Percentiles rank a stretch among this genome's conserved stretches.
Evolutionary conservation across 2,329 filamentous ascomycete species (phyloP).

Genomic region (Botrytis byssoidea): DNA sequence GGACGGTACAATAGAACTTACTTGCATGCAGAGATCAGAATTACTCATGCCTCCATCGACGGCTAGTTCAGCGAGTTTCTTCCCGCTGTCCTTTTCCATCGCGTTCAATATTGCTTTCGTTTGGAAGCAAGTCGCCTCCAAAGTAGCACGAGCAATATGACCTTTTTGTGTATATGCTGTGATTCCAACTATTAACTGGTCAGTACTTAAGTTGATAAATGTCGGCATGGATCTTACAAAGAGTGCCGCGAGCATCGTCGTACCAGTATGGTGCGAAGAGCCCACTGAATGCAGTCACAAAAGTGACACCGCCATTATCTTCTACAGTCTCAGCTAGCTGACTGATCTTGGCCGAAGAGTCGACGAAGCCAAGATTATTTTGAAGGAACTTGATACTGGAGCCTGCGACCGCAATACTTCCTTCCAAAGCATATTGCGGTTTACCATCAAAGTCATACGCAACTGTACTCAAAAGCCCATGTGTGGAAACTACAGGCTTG

Average conservation of each 20-base stretch:
- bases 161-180: slow-evolving; percentile 68
- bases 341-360: slow-evolving; percentile 60
- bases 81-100: slow-evolving; percentile 69
- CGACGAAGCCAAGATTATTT: slow-evolving; percentile 64
- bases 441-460: slow-evolving; percentile 73
- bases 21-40: slow-evolving; percentile 69
- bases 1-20: slow-evolving; percentile 37
- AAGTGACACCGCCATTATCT: slow-evolving; percentile 66
- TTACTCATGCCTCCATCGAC: slow-evolving; percentile 74
- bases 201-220: slow-evolving; percentile 21
- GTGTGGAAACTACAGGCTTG: slow-evolving; percentile 74
- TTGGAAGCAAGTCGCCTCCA: slow-evolving; percentile 73
- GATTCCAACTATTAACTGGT: slow-evolving; percentile 52
- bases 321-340: slow-evolving; percentile 62
- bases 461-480: slow-evolving; percentile 74
- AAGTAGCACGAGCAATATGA: slow-evolving; percentile 68
- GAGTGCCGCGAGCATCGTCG: slow-evolving; percentile 69
- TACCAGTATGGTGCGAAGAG: slow-evolving; percentile 76
- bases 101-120: slow-evolving; percentile 71
- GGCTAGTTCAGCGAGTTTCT: slow-evolving; percentile 60
- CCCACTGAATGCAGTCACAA: slow-evolving; percentile 72
- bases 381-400: slow-evolving; percentile 72
- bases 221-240: slow-evolving; percentile 48
- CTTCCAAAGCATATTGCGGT: slow-evolving; percentile 73
- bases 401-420: slow-evolving; percentile 73